Conservation (phyloP, 805 yeast species). For the Ogataea henricii region DNA sequence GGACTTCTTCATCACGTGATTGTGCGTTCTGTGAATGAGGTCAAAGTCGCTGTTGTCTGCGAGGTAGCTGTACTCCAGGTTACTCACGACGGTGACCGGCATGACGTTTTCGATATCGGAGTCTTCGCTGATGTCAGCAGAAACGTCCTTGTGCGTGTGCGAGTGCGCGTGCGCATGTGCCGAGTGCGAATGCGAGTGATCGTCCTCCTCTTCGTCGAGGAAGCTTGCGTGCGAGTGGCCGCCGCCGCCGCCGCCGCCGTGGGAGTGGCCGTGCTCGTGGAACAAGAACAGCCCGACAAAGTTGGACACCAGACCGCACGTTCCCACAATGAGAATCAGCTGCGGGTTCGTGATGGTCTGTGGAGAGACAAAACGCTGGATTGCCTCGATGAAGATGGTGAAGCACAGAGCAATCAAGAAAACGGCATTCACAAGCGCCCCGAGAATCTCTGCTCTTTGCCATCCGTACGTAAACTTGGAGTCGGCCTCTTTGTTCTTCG, state of each 20-base stretch:
- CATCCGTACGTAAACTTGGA: slow-evolving; percentile 94
- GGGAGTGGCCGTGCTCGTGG: slow-evolving; percentile 80
- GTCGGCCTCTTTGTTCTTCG: slow-evolving; percentile 78
- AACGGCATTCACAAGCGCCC: slow-evolving; percentile 93
- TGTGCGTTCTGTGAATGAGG: slow-evolving; percentile 25
- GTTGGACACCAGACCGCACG: slow-evolving; percentile 80
- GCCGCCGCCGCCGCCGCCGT: slow-evolving; percentile 36
- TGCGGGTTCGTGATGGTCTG: slow-evolving; percentile 80
- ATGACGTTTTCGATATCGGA: slow-evolving; percentile 31
- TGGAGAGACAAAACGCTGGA: slow-evolving; percentile 84
- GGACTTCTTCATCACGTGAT: slow-evolving; percentile 25
- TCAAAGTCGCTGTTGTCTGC: slow-evolving; percentile 14
- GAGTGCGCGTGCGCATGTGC: slow-evolving; percentile 16
- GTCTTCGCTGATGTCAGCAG: slow-evolving; percentile 15
- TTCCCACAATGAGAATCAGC: slow-evolving; percentile 78
- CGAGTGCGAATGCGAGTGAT: slow-evolving; percentile 20
- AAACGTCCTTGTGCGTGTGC: slow-evolving; percentile 24
- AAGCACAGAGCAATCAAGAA: slow-evolving; percentile 90
- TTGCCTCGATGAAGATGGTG: slow-evolving; percentile 88
- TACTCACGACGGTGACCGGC: slow-evolving; percentile 32
- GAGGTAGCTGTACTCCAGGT: slow-evolving; percentile 8
- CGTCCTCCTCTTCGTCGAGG: slow-evolving; percentile 15
- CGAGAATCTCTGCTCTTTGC: slow-evolving; percentile 96
- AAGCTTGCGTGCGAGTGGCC: slow-evolving; percentile 37
- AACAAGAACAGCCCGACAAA: slow-evolving; percentile 80